Conservation (phyloP, 2,329 filamentous ascomycete genomes). For the Fusarium metavorans region DNA sequence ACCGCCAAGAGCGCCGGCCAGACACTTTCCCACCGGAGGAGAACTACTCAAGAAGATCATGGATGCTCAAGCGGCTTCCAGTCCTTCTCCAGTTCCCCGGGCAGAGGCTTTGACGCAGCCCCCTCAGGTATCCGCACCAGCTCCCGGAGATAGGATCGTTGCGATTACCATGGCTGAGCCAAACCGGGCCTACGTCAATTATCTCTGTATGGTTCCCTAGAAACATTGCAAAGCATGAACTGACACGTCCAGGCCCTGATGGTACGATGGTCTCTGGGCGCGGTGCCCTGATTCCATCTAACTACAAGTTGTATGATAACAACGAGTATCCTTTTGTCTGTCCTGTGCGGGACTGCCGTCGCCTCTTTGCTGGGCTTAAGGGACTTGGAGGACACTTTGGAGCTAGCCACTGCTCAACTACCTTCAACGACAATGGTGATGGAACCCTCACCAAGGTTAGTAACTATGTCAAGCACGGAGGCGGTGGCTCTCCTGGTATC, state of each 20-base stretch:
- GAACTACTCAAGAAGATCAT: slow-evolving; percentile 32
- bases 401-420: slow-evolving; percentile 40
- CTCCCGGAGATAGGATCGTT: slow-evolving; percentile 5
- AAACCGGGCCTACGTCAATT: slow-evolving; percentile 28
- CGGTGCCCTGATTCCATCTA: slow-evolving; percentile 50
- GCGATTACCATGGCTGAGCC: slow-evolving; percentile 34
- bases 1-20: not conserved
- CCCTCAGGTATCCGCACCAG: not conserved
- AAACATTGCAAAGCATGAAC: not conserved
- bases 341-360: slow-evolving; percentile 53
- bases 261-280: slow-evolving; percentile 18
- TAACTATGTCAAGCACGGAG: slow-evolving; percentile 36
- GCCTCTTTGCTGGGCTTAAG: slow-evolving; percentile 39
- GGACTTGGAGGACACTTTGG: slow-evolving; percentile 44
- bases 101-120: not conserved
- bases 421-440: slow-evolving; percentile 56
- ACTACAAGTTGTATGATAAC: slow-evolving; percentile 46
- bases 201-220: slow-evolving; percentile 20
- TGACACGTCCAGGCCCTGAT: slow-evolving; percentile 29
- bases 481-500: slow-evolving; percentile 43
- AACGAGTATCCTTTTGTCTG: slow-evolving; percentile 48
- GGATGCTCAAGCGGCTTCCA: not conserved
- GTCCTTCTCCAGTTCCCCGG: slow-evolving; percentile 8
- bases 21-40: slow-evolving; percentile 19
- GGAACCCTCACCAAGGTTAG: slow-evolving; percentile 52